Percentiles rank a stretch among this genome's conserved stretches.
Evolutionary conservation across 2,329 filamentous ascomycete genomes (phyloP).

Genomic region (Exophiala alcalophila): DNA sequence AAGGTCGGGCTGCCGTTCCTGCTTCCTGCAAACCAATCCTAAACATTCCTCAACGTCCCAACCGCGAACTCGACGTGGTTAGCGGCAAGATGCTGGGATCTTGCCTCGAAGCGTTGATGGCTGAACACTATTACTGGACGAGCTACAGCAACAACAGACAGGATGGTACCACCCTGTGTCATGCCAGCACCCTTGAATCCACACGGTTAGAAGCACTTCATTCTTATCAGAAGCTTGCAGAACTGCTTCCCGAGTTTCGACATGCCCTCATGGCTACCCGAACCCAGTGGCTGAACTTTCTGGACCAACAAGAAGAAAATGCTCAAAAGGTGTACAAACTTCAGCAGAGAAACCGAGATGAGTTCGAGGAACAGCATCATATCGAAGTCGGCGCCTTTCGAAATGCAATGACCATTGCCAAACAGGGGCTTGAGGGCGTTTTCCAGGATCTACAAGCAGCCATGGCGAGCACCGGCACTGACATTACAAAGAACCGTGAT

Average conservation of each 20-base stretch:
- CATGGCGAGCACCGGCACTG: constrained; percentile 11
- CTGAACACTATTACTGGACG: constrained; percentile 59
- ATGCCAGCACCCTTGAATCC: constrained; percentile 47
- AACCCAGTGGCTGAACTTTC: constrained; percentile 20
- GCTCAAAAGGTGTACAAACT: constrained; percentile 10
- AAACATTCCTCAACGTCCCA: constrained; percentile 26
- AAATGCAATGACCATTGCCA: constrained; percentile 15
- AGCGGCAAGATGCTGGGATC: constrained; percentile 38
- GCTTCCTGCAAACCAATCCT: constrained; percentile 50
- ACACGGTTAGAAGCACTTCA: constrained; percentile 22
- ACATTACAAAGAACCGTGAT: constrained; percentile 13
- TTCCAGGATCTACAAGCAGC: constrained; percentile 13
- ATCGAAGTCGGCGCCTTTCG: constrained; percentile 9
- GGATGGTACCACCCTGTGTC: constrained; percentile 61
- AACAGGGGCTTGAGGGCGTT: constrained; percentile 13
- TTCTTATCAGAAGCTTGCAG: constrained; percentile 23
- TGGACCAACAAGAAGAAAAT: constrained; percentile 19
- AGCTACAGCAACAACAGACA: constrained; percentile 63
- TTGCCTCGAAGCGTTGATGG: constrained; percentile 55
- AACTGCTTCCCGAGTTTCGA: constrained; percentile 24
- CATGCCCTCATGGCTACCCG: constrained; percentile 12
- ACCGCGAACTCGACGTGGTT: constrained; percentile 28
- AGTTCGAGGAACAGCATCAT: constrained; percentile 14
- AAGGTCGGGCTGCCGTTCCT: constrained; percentile 52
- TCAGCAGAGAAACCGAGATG: constrained; percentile 14